These are phyloP conservation scores for Apodospora peruviana DNA, from an alignment of 495 filamentous ascomycete genomes.

Conservation along the genomic window DNA sequence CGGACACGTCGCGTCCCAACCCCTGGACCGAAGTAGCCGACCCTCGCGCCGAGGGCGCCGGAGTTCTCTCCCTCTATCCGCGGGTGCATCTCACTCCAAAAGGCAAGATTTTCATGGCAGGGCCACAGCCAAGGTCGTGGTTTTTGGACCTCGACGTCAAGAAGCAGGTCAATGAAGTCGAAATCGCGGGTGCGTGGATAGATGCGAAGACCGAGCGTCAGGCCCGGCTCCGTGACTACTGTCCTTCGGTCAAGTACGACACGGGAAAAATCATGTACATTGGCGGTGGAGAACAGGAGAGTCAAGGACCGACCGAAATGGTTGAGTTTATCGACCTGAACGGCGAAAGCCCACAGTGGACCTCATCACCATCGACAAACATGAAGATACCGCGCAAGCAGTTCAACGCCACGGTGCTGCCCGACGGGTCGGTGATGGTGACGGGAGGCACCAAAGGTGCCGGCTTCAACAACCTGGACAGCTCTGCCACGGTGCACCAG, in stretches of 20 bases:
- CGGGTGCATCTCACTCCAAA: background rate
- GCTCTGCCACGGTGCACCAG: background rate
- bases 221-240: background rate
- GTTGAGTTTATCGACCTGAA: background rate
- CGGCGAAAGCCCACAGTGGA: background rate
- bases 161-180: background rate
- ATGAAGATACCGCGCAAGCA: constrained; percentile 3
- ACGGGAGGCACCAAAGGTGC: constrained; percentile 5
- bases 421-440: constrained; percentile 7
- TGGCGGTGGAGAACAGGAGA: background rate
- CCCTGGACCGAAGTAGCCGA: background rate
- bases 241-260: background rate
- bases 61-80: background rate
- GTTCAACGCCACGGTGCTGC: constrained; percentile 9
- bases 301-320: background rate
- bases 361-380: background rate
- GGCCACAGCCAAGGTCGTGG: background rate
- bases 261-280: background rate
- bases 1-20: background rate
- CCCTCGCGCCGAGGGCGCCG: no score
- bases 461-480: constrained; percentile 9
- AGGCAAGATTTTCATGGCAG: background rate
- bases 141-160: background rate
- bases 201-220: background rate
- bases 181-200: background rate